A percentile compares a stretch with the other conserved stretches of the same genome.
Evolutionary conservation across 2,329 filamentous ascomycete species (phyloP).

Genomic region (Colletotrichum viniferum): DNA sequence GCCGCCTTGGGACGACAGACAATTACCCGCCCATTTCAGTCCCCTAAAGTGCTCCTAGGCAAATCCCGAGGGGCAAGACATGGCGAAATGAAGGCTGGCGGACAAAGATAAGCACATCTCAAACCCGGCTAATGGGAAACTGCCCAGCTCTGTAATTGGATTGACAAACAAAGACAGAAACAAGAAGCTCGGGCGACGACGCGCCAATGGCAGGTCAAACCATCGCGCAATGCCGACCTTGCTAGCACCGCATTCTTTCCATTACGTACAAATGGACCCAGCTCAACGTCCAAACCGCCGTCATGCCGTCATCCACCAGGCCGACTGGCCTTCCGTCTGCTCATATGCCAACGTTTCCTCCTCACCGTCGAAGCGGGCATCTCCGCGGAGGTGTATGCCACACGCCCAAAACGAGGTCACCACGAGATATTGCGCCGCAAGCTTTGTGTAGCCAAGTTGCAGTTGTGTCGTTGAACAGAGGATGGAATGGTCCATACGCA

Average conservation of each 20-base stretch:
- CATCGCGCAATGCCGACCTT: conserved; percentile 10
- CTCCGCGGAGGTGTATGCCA: background rate
- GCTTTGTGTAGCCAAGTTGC: background rate
- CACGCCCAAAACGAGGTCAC: background rate
- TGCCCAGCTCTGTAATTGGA: background rate
- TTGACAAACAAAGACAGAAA: conserved; percentile 12
- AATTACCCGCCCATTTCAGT: background rate
- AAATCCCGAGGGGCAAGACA: background rate
- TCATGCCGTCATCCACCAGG: conserved; percentile 18
- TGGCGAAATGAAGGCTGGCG: background rate
- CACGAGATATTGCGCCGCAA: background rate
- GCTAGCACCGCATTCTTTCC: conserved; percentile 17
- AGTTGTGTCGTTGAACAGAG: background rate
- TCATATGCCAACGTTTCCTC: conserved; percentile 11
- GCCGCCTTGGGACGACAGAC: background rate
- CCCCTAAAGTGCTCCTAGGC: background rate
- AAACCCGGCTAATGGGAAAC: background rate
- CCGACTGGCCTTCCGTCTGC: conserved; percentile 1
- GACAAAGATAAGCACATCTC: background rate
- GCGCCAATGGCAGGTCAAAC: conserved; percentile 1
- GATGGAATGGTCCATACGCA: background rate
- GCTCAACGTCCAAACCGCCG: background rate
- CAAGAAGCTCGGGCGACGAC: background rate
- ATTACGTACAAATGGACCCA: conserved; percentile 24
- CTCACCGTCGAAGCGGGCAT: background rate